Conservation (phyloP, 257 asterid species). For the Nicotiana noctiflora region DNA sequence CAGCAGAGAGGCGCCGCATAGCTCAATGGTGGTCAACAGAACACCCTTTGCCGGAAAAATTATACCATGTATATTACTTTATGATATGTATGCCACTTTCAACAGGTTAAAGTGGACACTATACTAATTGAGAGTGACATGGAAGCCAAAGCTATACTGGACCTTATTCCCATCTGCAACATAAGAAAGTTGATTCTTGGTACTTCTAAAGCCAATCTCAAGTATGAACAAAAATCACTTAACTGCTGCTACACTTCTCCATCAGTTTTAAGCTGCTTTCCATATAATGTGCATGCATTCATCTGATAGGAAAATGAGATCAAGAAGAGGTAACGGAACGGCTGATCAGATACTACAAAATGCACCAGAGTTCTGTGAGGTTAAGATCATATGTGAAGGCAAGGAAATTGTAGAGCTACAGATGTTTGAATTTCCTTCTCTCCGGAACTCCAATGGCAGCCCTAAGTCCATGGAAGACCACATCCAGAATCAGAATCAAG, state of each 20-base stretch:
- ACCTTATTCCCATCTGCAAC: slow-evolving; percentile 76
- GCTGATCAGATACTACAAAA: slow-evolving; percentile 36
- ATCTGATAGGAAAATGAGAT: slow-evolving; percentile 39
- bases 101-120: slow-evolving; percentile 65
- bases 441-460: slow-evolving; percentile 2
- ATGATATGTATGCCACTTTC: neutral
- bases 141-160: slow-evolving; percentile 67
- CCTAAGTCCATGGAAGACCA: slow-evolving; percentile 13
- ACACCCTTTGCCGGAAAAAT: neutral
- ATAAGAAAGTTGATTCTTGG: slow-evolving; percentile 53
- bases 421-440: slow-evolving; percentile 21
- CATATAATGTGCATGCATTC: neutral
- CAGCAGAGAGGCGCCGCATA: too few species aligned
- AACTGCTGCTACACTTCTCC: neutral
- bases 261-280: neutral
- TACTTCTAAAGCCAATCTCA: slow-evolving; percentile 41
- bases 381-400: slow-evolving; percentile 71
- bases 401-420: slow-evolving; percentile 32
- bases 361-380: slow-evolving; percentile 60
- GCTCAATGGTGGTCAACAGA: too few species aligned
- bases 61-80: neutral
- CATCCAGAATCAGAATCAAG: neutral
- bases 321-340: slow-evolving; percentile 34
- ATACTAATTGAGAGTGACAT: slow-evolving; percentile 59
- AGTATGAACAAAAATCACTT: slow-evolving; percentile 6